phyloP scores from a whole-genome alignment of 139 green algal species.

The Yamagishiella unicocca region DNA sequence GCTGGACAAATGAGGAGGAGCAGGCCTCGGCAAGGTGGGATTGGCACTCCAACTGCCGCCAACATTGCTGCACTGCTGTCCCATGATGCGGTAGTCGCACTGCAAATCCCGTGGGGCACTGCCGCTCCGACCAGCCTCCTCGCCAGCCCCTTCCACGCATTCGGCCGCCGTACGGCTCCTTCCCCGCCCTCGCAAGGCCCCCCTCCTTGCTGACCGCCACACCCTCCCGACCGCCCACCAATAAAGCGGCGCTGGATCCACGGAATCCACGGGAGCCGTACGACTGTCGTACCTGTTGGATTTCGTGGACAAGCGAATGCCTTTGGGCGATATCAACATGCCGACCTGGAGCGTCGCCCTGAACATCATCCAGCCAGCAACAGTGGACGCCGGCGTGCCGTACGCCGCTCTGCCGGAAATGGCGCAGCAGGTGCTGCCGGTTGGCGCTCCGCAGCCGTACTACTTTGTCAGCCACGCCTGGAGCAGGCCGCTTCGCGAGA shows the following conservation, averaged over 20 bases:
- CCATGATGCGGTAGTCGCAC: too few species aligned
- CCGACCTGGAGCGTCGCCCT: slow-evolving; percentile 21
- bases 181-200: too few species aligned
- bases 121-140: too few species aligned
- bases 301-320: neutral
- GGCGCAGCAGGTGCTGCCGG: neutral
- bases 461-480: slow-evolving; percentile 44
- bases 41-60: too few species aligned
- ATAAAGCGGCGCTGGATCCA: too few species aligned
- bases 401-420: neutral
- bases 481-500: slow-evolving; percentile 37
- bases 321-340: slow-evolving; percentile 8
- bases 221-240: too few species aligned
- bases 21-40: neutral
- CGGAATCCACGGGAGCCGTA: slow-evolving; percentile 28
- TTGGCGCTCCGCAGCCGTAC: neutral
- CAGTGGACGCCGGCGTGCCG: neutral
- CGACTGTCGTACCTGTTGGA: slow-evolving; percentile 39
- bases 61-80: too few species aligned
- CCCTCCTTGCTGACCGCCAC: too few species aligned
- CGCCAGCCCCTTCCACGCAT: too few species aligned
- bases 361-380: slow-evolving; percentile 16
- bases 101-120: too few species aligned
- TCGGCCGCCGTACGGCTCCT: too few species aligned
- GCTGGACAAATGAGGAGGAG: slow-evolving; percentile 25